Base-by-base conservation (phyloP, 2,329 filamentous ascomycete species). In the Lecanicillium sp. region DNA sequence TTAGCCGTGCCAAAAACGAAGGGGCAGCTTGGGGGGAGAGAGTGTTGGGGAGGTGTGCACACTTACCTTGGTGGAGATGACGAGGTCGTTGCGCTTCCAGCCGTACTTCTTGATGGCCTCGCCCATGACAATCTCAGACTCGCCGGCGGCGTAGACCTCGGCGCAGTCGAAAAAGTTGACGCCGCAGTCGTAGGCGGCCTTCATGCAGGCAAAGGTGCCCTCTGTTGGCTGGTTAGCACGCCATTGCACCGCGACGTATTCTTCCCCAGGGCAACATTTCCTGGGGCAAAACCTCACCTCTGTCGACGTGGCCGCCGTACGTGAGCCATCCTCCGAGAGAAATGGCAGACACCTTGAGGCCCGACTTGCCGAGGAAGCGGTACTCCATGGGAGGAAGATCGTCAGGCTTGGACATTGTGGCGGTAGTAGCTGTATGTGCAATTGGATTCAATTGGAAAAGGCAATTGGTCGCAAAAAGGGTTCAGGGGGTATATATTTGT, bases 291-390 rank as follows among this genome's bases (percentile, higher is more conserved):
- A n/a, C n/a, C 64, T 47, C 63, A 79, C 79, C 76, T 54, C 78
- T 73, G 40, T 80, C 77, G 20, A 86, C 78, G 49, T 85, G 79
- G 14, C 81, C 82, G 39, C 84, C 84, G 48, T 85, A 87, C 1
- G 84, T 87, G 37, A 88, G 68, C 80, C 79, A 81, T 48, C 79
- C 76, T 42, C 79, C 84, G 3, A 88, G 68, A 2, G 79, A 81
- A 45, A 88, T 81, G 33, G 78, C 72, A 19, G 82, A 87, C 25
- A 88, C 81, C 57, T 87, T 78, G 14, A 88, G 71, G 39, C 84
- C 83, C 13, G 80, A 82, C 29, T 73, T 74, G 52, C 84, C 83
- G 7, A 87, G 70, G 60, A 77, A 79, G 49, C 82, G 78, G 61
- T 86, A 86, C 52, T 81, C 69, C 82, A 85, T 86, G 39, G 59